A percentile compares a stretch with the other conserved stretches of the same genome.
Evolutionary conservation across 495 filamentous ascomycete genomes (phyloP).

Genomic region (Neurospora terricola): DNA sequence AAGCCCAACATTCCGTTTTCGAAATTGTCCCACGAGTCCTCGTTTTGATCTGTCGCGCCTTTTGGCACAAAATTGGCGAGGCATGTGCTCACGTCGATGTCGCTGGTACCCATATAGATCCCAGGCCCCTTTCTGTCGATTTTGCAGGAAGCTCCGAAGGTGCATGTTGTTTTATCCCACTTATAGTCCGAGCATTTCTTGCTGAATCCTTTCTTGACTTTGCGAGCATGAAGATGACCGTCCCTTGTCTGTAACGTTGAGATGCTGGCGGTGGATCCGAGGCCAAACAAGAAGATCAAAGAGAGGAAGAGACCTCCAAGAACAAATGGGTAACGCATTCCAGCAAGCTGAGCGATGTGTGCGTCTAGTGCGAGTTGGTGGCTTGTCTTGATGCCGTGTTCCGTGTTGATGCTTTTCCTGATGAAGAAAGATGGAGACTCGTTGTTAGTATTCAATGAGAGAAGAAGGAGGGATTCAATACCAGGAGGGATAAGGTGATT

Average conservation of each 20-base stretch:
- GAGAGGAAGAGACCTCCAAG: neutral
- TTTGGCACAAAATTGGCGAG: neutral
- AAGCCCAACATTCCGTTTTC: neutral
- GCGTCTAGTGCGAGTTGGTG: neutral
- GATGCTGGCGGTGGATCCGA: neutral
- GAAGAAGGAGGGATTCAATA: neutral
- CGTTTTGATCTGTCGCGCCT: neutral
- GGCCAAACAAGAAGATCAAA: neutral
- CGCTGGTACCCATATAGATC: neutral
- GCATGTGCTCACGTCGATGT: neutral
- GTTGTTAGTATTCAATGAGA: neutral
- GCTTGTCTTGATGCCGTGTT: neutral
- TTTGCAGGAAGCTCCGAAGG: neutral
- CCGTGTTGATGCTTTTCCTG: neutral
- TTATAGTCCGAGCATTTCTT: neutral
- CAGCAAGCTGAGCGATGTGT: neutral
- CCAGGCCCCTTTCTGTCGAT: neutral
- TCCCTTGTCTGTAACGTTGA: neutral
- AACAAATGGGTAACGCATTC: neutral
- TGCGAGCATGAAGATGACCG: neutral
- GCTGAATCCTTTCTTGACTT: neutral
- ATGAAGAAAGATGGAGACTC: neutral
- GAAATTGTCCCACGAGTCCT: neutral
- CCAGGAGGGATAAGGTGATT: neutral
- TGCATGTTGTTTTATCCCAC: neutral